Base-by-base conservation (phyloP, 164 flowering plant genomes). In the Dillenia turbinata region DNA sequence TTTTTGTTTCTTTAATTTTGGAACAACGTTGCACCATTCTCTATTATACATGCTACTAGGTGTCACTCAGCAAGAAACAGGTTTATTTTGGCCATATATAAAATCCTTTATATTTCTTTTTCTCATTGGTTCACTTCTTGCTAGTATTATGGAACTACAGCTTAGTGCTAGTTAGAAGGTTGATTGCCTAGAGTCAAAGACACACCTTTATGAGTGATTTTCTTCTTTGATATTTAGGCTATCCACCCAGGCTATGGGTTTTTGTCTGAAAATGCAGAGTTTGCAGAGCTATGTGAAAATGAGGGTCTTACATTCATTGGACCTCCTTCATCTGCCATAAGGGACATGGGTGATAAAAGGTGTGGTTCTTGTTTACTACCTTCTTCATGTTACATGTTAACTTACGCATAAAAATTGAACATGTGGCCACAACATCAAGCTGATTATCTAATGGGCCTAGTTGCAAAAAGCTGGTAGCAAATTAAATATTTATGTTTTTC, bases 271-370 rank as follows among this genome's bases (percentile, higher is more conserved):
- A 89, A 90, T 79, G 79, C 92, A 49, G 90, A 86, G 9, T 91
- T 94, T 80, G 97, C 99, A 70, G 86, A 84, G 71, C 89, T 84
- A 10, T 91, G 97, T 79, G 94, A 86, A 81, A 86, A 84, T 57
- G 82, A 86, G 59, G 92, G 90, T 63, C 79, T 91, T 47, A 77
- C 75, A 33, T 94, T 94, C 73, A 84, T 94, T 70, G 99, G 99
- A 43, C 99, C 97, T 60, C 96, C 99, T 24, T 90, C 94, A 58
- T 89, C 96, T 61, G 97, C 97, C 44, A 94, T 94, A 12, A 76
- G 94, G 14, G 93, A 87, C 55, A 94, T 94, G 99, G 97, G 99
- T 67, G 99, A 94, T 73, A 91, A 94, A 81, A 94, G 97, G 99
- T 91, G 66, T 17, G 51, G 19, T 44, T 56, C 33, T 19, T 17